phyloP scores from a whole-genome alignment of 495 filamentous ascomycete species.

The Schizothecium vesticola region DNA sequence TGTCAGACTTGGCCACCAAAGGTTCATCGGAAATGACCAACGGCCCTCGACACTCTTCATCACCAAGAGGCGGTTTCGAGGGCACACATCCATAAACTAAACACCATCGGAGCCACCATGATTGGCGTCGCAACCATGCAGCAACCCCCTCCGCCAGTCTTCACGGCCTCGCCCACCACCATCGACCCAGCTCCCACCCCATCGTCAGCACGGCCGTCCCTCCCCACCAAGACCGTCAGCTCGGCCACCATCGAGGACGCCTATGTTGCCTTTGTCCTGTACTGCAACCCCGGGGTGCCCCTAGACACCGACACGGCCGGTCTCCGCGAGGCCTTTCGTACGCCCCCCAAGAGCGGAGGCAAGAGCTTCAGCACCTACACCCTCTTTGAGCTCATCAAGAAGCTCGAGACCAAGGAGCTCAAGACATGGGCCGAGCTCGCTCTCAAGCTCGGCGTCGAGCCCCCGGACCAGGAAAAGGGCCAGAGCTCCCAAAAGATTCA shows the following conservation, averaged over 20 bases:
- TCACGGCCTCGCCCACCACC: constrained; percentile 19
- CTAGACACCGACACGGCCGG: constrained; percentile 65
- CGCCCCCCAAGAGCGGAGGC: constrained; percentile 84
- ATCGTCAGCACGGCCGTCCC: constrained; percentile 23
- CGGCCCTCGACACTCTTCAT: not conserved
- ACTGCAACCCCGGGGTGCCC: constrained; percentile 80
- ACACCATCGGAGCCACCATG: not conserved
- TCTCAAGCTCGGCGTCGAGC: constrained; percentile 83
- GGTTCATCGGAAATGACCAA: not conserved
- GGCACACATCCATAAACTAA: not conserved
- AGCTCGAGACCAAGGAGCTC: constrained; percentile 79
- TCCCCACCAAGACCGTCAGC: constrained; percentile 68
- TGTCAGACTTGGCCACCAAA: not conserved
- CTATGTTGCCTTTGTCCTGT: constrained; percentile 83
- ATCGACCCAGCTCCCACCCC: constrained; percentile 8
- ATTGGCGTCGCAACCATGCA: constrained; percentile 6
- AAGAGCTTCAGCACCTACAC: constrained; percentile 82
- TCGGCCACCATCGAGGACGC: constrained; percentile 77
- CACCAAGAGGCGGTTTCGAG: not conserved
- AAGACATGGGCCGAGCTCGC: constrained; percentile 96
- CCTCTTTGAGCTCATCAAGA: constrained; percentile 78
- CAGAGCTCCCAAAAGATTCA: constrained; percentile 96
- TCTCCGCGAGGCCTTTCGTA: constrained; percentile 73
- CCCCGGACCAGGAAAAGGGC: constrained; percentile 74
- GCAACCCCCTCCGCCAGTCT: constrained; percentile 9